Base-by-base conservation (phyloP, 1,284 basidiomycete species). In the Cutaneotrichosporon dermatis region DNA sequence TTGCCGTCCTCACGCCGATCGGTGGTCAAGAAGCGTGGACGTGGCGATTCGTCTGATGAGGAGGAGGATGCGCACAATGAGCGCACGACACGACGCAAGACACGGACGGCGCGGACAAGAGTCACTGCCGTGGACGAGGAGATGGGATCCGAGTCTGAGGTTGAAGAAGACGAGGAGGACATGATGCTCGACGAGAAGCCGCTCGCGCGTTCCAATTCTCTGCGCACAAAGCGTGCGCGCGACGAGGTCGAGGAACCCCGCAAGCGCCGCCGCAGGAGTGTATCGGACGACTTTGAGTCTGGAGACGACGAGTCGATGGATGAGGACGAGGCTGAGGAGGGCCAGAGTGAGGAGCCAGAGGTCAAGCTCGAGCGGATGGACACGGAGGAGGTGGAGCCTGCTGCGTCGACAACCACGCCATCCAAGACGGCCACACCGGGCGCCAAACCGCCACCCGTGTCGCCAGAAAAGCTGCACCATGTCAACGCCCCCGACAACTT, bases 211-310 rank as follows among this genome's bases (percentile, higher is more conserved):
- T 40, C 46, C 34, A 33, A n/a, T 6, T 7, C 8, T 9, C 39
- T 40, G 12, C 25, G 34, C 34, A 9, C 53, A 10, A 61, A 61
- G 55, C 60, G 60, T 37, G 34, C 12, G 6, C 60, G 39, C 4
- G 55, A 55, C 43, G 60, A 58, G 13, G 42, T 49, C 16, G 56
- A 58, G 9, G 56, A 55, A 49, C 60, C 53, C 6, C 56, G 60
- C 34, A 62, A 62, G 25, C 53, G 60, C 2, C 52, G 53, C 8
- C 54, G 45, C 16, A 16, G 39, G 4, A 49, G 37, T 15, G 45
- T 25, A 25, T 25, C 45, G 16, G 43, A 11, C 59, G 57, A 50
- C 12, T 25, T 25, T 25, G 25, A 25, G 25, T 25, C 25, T 25
- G 55, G 48, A 12, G 35, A 50, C 41, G 39, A 25, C 25, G 58